A percentile compares a stretch with the other conserved stretches of the same genome.
Conservation (phyloP, 139 green algal species). For the Auxenochlorella pyrenoidosa region DNA sequence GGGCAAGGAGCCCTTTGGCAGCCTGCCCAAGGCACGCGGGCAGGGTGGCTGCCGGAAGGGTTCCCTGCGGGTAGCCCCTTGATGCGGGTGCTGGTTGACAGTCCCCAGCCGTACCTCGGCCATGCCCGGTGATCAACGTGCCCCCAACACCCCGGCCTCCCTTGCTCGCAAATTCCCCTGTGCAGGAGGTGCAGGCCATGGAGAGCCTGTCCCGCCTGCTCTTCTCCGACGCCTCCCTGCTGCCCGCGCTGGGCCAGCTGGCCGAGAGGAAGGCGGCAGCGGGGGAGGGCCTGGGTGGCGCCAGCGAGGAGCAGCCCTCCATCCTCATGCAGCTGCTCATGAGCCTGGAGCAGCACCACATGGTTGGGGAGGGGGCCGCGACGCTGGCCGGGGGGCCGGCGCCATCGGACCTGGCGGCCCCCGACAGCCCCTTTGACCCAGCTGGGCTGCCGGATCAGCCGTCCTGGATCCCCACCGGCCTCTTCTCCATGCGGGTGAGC, state of each 20-base stretch:
- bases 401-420: not conserved
- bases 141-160: not conserved
- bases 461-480: not conserved
- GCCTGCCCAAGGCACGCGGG: constrained; percentile 2
- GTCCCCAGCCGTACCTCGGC: too few species aligned
- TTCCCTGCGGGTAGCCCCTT: too few species aligned
- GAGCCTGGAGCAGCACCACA: constrained; percentile 15
- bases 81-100: too few species aligned
- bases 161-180: not conserved
- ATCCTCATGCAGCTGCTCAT: constrained; percentile 7
- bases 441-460: not conserved
- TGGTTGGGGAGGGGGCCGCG: not conserved
- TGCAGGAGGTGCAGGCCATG: constrained; percentile 15
- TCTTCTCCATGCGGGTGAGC: not conserved
- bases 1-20: not conserved
- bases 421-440: not conserved
- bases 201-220: not conserved
- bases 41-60: not conserved
- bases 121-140: not conserved
- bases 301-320: not conserved
- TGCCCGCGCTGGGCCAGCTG: constrained; percentile 9
- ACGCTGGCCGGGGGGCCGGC: not conserved
- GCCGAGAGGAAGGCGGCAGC: not conserved
- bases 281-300: not conserved
- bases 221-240: constrained; percentile 4